Evolutionary conservation across 1,284 basidiomycete genomes (phyloP), one percentile per base, ranked within the genome.

Genomic region (Leccinum angustisporum): DNA sequence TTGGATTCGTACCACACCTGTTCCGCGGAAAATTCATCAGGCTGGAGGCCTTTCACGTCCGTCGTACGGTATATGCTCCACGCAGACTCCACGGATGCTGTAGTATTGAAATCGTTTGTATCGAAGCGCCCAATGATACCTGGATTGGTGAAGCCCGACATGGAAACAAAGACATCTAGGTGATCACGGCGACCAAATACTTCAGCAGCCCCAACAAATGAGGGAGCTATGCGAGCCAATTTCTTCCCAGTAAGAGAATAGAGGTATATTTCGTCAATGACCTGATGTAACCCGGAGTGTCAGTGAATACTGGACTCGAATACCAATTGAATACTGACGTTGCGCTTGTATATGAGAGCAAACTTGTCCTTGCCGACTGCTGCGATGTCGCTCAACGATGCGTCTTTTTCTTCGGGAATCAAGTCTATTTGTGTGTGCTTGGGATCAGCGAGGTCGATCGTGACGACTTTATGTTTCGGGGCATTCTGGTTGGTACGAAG

Each of bases 191-290:
- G 79, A 5, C 84, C 81, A 59, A 78, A 76, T 34, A 89, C 75
- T 13, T 78, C 78, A 40, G 87, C 83, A 4, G 88, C 80, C 27
- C 94, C 94, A 31, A 95, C 87, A 57, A 91, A 86, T 54, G 90
- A 85, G 5, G 82, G 76, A 3, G 84, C 86, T 16, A 95, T 75
- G 5, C 86, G 86, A 46, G 78, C 75, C 59, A 91, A 67, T 56
- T 77, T 80, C 66, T 80, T 73, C 40, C 93, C 93, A 0, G 77
- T 74, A 59, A 87, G 80, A 50, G 84, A 80, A 75, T 90, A 88
- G 59, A 95, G 74, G 74, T 92, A 92, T 43, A 95, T 79, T 74
- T 94, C 90, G 70, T 94, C 91, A 67, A 90, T 91, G 69, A 93
- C 88, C 87, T 90, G 67, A 54, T 34, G 56, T 8, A 25, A 62